Evolutionary conservation across 352 stramenopile species (phyloP).

Genomic region (Phytopythium cucurbitacearum): DNA sequence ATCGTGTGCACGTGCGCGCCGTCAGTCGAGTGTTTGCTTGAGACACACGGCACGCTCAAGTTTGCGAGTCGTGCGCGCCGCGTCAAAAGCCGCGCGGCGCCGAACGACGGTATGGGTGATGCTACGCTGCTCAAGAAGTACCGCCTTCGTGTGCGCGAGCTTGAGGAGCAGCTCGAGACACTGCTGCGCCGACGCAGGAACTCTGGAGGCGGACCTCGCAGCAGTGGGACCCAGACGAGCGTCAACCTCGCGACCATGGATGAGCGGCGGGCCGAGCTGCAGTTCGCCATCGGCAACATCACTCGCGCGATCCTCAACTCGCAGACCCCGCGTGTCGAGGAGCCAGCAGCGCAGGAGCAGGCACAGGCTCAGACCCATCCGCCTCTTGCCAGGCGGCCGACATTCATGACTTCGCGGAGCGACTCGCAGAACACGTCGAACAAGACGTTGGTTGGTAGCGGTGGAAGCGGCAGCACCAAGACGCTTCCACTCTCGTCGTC

Average conservation of each 20-base stretch:
- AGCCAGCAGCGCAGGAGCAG: conserved; percentile 26
- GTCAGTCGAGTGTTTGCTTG: conserved; percentile 90
- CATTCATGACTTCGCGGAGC: conserved; percentile 21
- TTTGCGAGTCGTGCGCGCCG: conserved; percentile 93
- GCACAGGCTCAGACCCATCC: conserved; percentile 17
- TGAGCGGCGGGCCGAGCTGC: conserved; percentile 63
- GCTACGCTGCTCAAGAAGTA: conserved; percentile 67
- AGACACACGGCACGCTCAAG: conserved; percentile 95
- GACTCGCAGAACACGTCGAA: conserved; percentile 41
- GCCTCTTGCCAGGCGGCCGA: conserved; percentile 16
- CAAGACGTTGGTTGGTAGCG: conserved; percentile 40
- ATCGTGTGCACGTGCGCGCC: conserved; percentile 96
- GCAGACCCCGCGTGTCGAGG: conserved; percentile 19
- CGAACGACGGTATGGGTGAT: conserved; percentile 86
- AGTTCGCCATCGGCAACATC: conserved; percentile 80
- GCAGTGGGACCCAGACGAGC: conserved; percentile 9
- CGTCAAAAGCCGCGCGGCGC: conserved; percentile 88
- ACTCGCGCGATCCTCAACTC: conserved; percentile 79
- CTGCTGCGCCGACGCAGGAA: conserved; percentile 43
- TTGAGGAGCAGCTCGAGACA: conserved; percentile 60
- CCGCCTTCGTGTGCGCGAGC: conserved; percentile 50
- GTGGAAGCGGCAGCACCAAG: conserved; percentile 46
- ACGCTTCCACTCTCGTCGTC: conserved; percentile 44
- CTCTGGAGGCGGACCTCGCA: conserved; percentile 6
- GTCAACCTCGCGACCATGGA: conserved; percentile 31